These are phyloP conservation scores for Mentha longifolia DNA, from an alignment of 257 asterid genomes.

Conservation along the genomic window DNA sequence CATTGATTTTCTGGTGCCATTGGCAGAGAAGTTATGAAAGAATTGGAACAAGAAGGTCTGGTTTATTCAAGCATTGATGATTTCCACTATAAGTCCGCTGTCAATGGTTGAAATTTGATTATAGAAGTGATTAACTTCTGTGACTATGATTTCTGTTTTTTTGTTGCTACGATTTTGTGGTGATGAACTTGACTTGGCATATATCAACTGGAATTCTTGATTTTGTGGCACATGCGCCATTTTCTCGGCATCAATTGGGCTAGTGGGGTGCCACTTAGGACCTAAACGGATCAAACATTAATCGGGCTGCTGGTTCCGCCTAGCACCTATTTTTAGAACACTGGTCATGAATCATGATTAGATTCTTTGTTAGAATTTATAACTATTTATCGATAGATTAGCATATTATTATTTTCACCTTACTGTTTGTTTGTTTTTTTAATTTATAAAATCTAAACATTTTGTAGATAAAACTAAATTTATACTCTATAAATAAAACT, in stretches of 20 bases:
- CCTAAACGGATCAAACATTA: no score
- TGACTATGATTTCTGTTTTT: no score
- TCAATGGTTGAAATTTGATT: slow-evolving; percentile 54
- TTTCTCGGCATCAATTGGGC: not conserved
- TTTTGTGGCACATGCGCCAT: not conserved
- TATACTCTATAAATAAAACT: not conserved
- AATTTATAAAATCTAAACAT: no score
- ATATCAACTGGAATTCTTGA: not conserved
- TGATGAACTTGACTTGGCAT: not conserved
- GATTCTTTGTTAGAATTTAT: no score
- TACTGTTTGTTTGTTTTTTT: no score
- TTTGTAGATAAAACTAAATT: not conserved
- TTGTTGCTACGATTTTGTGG: not conserved
- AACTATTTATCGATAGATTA: not conserved
- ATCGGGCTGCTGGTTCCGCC: no score
- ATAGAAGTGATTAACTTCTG: not conserved
- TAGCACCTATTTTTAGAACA: no score
- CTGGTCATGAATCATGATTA: no score
- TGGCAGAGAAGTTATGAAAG: slow-evolving; percentile 67
- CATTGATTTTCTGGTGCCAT: slow-evolving; percentile 27
- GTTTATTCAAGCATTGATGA: slow-evolving; percentile 79
- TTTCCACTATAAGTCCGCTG: slow-evolving; percentile 68
- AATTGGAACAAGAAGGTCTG: slow-evolving; percentile 69
- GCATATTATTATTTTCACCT: not conserved
- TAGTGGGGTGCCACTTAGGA: no score